A percentile compares a stretch with the other conserved stretches of the same genome.
Evolutionary conservation across 305 asterid genomes (phyloP).

Genomic region (Fraxinus sp.): DNA sequence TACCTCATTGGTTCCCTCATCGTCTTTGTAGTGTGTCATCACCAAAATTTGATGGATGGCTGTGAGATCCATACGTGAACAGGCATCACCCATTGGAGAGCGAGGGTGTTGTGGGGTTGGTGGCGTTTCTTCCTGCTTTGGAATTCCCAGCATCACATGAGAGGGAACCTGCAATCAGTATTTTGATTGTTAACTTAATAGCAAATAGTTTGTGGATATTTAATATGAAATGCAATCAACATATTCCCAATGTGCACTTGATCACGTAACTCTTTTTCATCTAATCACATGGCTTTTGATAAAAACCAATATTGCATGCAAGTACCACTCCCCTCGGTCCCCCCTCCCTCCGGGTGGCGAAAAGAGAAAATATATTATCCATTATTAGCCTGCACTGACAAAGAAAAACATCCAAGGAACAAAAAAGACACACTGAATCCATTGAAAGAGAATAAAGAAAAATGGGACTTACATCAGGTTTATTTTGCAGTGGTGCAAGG

Average conservation of each 20-base stretch:
- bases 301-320: too few relatives aligned
- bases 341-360: not conserved
- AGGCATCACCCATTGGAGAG: slow-evolving; percentile 57
- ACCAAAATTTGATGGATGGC: slow-evolving; percentile 55
- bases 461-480: slow-evolving; percentile 60
- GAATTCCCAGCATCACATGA: slow-evolving; percentile 46
- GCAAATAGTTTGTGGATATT: not conserved
- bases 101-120: slow-evolving; percentile 53
- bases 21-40: slow-evolving; percentile 47
- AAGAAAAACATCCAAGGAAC: not conserved
- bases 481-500: slow-evolving; percentile 79
- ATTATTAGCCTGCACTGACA: not conserved
- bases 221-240: slow-evolving; percentile 9
- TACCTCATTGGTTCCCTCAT: slow-evolving; percentile 57
- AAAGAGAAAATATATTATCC: not conserved
- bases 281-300: not conserved
- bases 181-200: not conserved
- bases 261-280: not conserved
- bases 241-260: not conserved
- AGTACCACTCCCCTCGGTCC: not conserved
- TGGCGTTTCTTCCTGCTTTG: slow-evolving; percentile 45
- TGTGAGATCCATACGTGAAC: slow-evolving; percentile 55
- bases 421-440: not conserved
- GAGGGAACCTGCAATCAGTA: slow-evolving; percentile 39
- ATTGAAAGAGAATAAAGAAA: not conserved